Evolutionary conservation across 495 filamentous ascomycete genomes (phyloP).

Genomic region (Aspergillus biplanus): DNA sequence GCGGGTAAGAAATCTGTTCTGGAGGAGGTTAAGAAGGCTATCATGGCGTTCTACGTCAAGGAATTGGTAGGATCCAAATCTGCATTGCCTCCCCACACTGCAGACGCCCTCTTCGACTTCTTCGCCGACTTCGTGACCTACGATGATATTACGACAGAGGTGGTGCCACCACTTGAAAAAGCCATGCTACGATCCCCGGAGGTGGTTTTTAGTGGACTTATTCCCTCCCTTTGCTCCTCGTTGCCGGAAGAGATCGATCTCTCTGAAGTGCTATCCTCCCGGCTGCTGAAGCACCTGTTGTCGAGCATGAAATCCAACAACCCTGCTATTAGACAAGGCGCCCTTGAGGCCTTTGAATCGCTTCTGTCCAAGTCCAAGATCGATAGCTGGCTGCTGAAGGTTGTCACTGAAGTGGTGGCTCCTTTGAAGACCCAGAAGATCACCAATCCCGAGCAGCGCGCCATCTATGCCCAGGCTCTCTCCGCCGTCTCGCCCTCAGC

Average conservation of each 20-base stretch:
- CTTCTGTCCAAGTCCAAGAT: slow-evolving; percentile 61
- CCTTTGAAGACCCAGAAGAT: slow-evolving; percentile 83
- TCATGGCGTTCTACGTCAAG: slow-evolving; percentile 78
- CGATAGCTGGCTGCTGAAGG: slow-evolving; percentile 58
- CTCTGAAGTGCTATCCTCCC: slow-evolving; percentile 67
- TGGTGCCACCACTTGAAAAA: slow-evolving; percentile 85
- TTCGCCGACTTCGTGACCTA: slow-evolving; percentile 73
- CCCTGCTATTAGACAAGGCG: slow-evolving; percentile 71
- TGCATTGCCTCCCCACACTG: slow-evolving; percentile 70
- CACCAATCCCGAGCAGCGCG: slow-evolving; percentile 77
- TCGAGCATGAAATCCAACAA: slow-evolving; percentile 91
- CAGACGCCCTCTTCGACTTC: slow-evolving; percentile 77
- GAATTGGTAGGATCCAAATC: slow-evolving; percentile 83
- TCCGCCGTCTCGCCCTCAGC: slow-evolving; percentile 58
- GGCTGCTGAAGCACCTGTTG: slow-evolving; percentile 80
- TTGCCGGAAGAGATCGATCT: slow-evolving; percentile 75
- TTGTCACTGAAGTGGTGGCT: slow-evolving; percentile 73
- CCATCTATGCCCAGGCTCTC: slow-evolving; percentile 79
- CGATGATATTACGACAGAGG: slow-evolving; percentile 73
- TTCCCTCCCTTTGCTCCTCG: slow-evolving; percentile 68
- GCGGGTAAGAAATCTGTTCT: slow-evolving; percentile 59
- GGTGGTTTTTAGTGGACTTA: slow-evolving; percentile 76
- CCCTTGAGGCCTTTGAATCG: slow-evolving; percentile 70
- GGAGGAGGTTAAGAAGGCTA: slow-evolving; percentile 65
- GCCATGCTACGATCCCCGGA: slow-evolving; percentile 87